phyloP scores from a whole-genome alignment of 345 rosid species.

The Trapa incisa region DNA sequence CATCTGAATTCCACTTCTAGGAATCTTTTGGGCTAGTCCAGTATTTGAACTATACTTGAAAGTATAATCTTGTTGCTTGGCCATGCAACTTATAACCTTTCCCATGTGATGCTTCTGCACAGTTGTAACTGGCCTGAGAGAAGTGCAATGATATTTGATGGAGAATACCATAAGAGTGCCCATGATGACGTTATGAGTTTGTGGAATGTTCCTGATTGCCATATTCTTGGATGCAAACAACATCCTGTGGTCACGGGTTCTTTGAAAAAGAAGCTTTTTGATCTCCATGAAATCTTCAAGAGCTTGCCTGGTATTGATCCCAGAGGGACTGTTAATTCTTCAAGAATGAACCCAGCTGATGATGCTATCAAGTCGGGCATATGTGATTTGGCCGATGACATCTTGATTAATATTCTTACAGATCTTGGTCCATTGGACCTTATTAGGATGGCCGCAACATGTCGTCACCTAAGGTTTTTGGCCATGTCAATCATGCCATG shows the following conservation, averaged over 20 bases:
- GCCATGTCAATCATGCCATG: conserved; percentile 63
- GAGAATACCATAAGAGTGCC: conserved; percentile 18
- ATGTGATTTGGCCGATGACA: conserved; percentile 65
- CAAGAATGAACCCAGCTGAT: conserved; percentile 35
- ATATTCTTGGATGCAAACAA: conserved; percentile 64
- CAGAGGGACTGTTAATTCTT: conserved; percentile 22
- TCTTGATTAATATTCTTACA: conserved; percentile 39
- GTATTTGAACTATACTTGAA: background rate
- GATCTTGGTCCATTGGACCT: conserved; percentile 53
- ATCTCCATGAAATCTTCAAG: conserved; percentile 72
- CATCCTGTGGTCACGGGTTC: conserved; percentile 34
- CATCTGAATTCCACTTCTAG: background rate
- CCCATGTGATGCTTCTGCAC: conserved; percentile 18
- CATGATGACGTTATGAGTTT: conserved; percentile 22
- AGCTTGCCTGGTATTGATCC: conserved; percentile 47
- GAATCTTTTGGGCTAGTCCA: background rate
- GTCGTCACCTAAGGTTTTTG: conserved; percentile 62
- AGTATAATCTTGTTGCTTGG: background rate
- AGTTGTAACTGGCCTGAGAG: conserved; percentile 87
- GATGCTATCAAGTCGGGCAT: conserved; percentile 36
- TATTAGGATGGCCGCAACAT: conserved; percentile 52
- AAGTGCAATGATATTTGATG: conserved; percentile 32
- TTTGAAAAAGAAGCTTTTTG: conserved; percentile 45
- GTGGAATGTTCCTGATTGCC: conserved; percentile 68
- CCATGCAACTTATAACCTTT: background rate